These are phyloP conservation scores for Lachancea thermotolerans DNA, from an alignment of 805 yeast species.

Conservation along the genomic window DNA sequence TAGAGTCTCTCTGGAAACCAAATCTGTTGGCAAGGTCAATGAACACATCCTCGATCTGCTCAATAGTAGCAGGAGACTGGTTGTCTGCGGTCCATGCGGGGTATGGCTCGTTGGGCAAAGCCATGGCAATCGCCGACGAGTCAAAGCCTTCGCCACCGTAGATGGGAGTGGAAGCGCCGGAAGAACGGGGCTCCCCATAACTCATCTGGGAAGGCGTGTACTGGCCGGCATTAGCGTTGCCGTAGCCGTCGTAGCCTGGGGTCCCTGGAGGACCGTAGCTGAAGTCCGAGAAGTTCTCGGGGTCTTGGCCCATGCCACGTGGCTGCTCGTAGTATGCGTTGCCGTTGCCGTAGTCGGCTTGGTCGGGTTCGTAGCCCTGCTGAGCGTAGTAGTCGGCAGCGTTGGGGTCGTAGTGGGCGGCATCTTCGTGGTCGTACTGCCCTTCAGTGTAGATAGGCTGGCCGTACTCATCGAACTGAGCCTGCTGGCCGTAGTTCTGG, in stretches of 20 bases:
- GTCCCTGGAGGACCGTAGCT: constrained; percentile 51
- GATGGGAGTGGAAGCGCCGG: constrained; percentile 93
- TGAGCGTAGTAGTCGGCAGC: constrained; percentile 36
- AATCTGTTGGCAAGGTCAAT: constrained; percentile 77
- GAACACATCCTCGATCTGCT: constrained; percentile 81
- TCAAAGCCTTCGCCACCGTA: constrained; percentile 58
- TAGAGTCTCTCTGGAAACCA: constrained; percentile 88
- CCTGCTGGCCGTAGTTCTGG: constrained; percentile 20
- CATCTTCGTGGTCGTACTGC: constrained; percentile 25
- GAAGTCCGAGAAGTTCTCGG: constrained; percentile 63
- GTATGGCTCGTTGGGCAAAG: constrained; percentile 84
- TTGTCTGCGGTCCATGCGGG: constrained; percentile 99
- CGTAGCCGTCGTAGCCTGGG: constrained; percentile 49
- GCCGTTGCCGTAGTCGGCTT: constrained; percentile 33
- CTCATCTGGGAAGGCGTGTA: constrained; percentile 84
- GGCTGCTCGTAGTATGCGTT: constrained; percentile 50
- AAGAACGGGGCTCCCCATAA: constrained; percentile 74
- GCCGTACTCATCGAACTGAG: constrained; percentile 35
- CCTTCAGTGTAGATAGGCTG: constrained; percentile 36
- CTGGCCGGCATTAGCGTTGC: constrained; percentile 63
- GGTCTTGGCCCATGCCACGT: constrained; percentile 40
- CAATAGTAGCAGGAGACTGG: constrained; percentile 77
- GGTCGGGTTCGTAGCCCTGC: constrained; percentile 40
- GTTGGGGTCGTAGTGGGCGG: constrained; percentile 34
- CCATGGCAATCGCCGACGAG: constrained; percentile 57